Conservation (phyloP, 2,329 filamentous ascomycete genomes). For the Lithohypha guttulata region DNA sequence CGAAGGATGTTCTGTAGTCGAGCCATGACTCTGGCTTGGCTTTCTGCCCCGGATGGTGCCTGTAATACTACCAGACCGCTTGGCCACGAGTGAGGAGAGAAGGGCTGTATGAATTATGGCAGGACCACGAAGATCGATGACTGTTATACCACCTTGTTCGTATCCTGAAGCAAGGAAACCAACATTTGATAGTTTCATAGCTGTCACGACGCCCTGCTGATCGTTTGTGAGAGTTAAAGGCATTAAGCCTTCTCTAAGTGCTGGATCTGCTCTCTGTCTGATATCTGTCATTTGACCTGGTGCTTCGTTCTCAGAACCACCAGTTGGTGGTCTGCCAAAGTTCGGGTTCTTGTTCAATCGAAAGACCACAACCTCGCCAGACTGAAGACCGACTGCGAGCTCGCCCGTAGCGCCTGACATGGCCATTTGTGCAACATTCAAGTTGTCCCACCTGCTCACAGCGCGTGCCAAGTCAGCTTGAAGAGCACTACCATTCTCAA, state of each 20-base stretch:
- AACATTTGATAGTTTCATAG: slow-evolving; percentile 75
- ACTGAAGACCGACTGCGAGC: slow-evolving; percentile 66
- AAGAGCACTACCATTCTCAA: slow-evolving; percentile 71
- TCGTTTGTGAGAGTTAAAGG: slow-evolving; percentile 74
- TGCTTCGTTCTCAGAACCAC: slow-evolving; percentile 45
- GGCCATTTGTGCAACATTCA: slow-evolving; percentile 69
- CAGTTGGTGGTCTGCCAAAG: slow-evolving; percentile 43
- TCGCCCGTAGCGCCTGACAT: slow-evolving; percentile 75
- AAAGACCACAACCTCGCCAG: slow-evolving; percentile 79
- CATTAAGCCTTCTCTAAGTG: slow-evolving; percentile 67
- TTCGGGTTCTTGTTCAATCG: slow-evolving; percentile 74
- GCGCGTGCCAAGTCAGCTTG: slow-evolving; percentile 82
- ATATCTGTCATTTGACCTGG: slow-evolving; percentile 67
- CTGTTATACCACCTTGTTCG: slow-evolving; percentile 65
- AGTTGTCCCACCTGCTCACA: slow-evolving; percentile 63
- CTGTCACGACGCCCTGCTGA: slow-evolving; percentile 69
- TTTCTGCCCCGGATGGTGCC: slow-evolving; percentile 22
- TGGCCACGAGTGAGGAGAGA: slow-evolving; percentile 61
- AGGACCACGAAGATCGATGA: slow-evolving; percentile 83
- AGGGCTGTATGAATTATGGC: slow-evolving; percentile 67
- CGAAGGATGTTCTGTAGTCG: slow-evolving; percentile 62
- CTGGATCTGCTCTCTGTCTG: slow-evolving; percentile 57
- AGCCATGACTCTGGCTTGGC: slow-evolving; percentile 37
- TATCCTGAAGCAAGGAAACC: slow-evolving; percentile 85
- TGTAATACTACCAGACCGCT: slow-evolving; percentile 64